Evolutionary conservation across 2,329 filamentous ascomycete genomes (phyloP).

Genomic region (Diplodia intermedia): DNA sequence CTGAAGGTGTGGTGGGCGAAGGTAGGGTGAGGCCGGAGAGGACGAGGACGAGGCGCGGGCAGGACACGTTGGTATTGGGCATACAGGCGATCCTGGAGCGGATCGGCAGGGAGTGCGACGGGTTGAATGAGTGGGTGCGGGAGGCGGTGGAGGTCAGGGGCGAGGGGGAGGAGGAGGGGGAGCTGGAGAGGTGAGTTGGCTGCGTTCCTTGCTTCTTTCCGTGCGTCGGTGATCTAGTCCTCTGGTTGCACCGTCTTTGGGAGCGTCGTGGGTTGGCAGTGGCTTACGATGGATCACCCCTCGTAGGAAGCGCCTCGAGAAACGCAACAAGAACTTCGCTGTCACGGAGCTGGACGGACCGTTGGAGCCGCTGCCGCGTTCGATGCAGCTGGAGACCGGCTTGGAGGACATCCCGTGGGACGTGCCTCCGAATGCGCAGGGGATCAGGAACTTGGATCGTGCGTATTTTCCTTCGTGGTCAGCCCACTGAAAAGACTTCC

Average conservation of each 20-base stretch:
- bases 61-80: conserved; percentile 5
- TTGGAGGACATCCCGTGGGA: neutral
- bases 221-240: too few relatives aligned
- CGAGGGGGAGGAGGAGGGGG: neutral
- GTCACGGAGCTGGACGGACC: conserved; percentile 6
- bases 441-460: conserved; percentile 15
- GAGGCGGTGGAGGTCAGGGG: neutral
- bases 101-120: conserved; percentile 5
- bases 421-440: neutral
- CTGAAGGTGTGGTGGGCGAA: too few relatives aligned
- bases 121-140: neutral
- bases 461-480: neutral
- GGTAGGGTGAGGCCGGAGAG: too few relatives aligned
- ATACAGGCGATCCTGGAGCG: conserved; percentile 10
- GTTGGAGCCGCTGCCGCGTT: conserved; percentile 9
- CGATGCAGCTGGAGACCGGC: neutral
- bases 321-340: conserved; percentile 10
- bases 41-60: neutral
- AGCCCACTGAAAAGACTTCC: too few relatives aligned
- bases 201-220: neutral
- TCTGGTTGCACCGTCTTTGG: too few relatives aligned
- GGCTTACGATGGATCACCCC: neutral
- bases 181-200: conserved; percentile 24
- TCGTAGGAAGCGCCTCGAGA: conserved; percentile 9
- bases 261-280: too few relatives aligned